These are phyloP conservation scores for Lithohypha guttulata DNA, from an alignment of 2,329 filamentous ascomycete genomes.

Conservation along the genomic window DNA sequence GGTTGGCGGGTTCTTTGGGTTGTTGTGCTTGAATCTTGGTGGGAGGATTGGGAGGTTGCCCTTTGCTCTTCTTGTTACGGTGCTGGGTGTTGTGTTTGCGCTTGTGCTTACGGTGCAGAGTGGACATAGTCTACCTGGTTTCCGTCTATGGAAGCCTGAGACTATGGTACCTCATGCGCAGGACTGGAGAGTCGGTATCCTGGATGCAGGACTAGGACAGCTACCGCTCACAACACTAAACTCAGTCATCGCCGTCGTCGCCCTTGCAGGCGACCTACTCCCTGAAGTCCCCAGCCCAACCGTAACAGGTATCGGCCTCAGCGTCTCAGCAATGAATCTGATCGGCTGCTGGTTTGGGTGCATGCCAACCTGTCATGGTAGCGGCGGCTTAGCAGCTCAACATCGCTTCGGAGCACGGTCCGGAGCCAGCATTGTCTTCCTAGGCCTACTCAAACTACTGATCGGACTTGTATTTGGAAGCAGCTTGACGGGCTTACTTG, in stretches of 20 bases:
- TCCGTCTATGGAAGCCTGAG: slow-evolving; percentile 51
- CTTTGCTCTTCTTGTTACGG: slow-evolving; percentile 64
- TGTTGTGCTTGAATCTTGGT: slow-evolving; percentile 56
- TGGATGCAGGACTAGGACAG: slow-evolving; percentile 68
- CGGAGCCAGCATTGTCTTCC: slow-evolving; percentile 68
- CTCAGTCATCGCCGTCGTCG: slow-evolving; percentile 77
- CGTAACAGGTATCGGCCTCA: slow-evolving; percentile 67
- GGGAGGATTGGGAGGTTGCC: slow-evolving; percentile 48
- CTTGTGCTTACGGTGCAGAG: slow-evolving; percentile 28
- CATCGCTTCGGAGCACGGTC: slow-evolving; percentile 85
- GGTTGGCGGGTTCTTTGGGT: slow-evolving; percentile 57
- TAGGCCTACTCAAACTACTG: slow-evolving; percentile 63
- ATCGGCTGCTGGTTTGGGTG: slow-evolving; percentile 81
- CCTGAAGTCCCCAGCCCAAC: slow-evolving; percentile 57
- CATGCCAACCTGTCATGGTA: slow-evolving; percentile 93
- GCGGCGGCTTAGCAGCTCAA: slow-evolving; percentile 81
- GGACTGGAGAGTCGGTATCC: slow-evolving; percentile 44
- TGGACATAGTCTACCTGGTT: slow-evolving; percentile 31
- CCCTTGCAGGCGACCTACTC: slow-evolving; percentile 66
- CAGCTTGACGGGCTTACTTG: slow-evolving; percentile 59
- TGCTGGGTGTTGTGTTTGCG: slow-evolving; percentile 57
- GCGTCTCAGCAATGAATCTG: slow-evolving; percentile 75
- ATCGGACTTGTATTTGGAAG: slow-evolving; percentile 67
- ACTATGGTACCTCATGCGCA: slow-evolving; percentile 35
- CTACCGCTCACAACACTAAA: slow-evolving; percentile 86